These are phyloP conservation scores for Fremontodendron californicum DNA, from an alignment of 345 rosid species.

Conservation along the genomic window DNA sequence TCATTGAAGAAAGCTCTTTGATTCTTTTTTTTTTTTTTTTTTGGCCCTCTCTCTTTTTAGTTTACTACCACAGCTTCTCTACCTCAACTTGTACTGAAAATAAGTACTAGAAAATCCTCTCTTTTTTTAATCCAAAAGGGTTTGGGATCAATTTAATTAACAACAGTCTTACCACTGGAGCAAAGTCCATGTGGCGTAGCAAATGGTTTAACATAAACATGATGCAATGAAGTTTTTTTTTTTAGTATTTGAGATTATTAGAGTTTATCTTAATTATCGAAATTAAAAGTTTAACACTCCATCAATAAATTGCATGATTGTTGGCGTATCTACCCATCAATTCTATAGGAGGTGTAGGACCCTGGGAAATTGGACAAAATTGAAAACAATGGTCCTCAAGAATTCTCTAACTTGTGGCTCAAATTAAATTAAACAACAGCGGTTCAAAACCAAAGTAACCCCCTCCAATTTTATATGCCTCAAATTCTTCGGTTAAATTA, in stretches of 20 bases:
- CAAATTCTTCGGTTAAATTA: neutral
- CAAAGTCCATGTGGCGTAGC: too few species aligned
- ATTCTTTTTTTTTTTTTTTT: neutral
- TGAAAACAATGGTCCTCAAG: conserved; percentile 1
- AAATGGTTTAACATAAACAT: too few species aligned
- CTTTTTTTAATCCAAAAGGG: neutral
- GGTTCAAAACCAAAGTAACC: neutral
- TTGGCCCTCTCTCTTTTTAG: conserved; percentile 5
- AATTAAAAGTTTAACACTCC: too few species aligned
- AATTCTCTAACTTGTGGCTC: neutral
- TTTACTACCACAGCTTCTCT: conserved; percentile 11
- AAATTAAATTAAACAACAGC: neutral
- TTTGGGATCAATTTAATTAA: too few species aligned
- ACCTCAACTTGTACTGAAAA: conserved; percentile 4
- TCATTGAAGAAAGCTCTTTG: conserved; percentile 48
- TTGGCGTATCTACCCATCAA: too few species aligned
- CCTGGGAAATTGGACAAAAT: neutral
- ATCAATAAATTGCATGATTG: too few species aligned
- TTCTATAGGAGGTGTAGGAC: neutral
- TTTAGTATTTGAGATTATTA: too few species aligned
- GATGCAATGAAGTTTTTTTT: too few species aligned
- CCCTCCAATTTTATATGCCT: neutral
- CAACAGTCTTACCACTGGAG: too few species aligned
- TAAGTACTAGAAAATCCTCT: neutral
- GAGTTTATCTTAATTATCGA: too few species aligned